Conservation (phyloP, 352 stramenopile species). For the Globisporangium camurandrum region DNA sequence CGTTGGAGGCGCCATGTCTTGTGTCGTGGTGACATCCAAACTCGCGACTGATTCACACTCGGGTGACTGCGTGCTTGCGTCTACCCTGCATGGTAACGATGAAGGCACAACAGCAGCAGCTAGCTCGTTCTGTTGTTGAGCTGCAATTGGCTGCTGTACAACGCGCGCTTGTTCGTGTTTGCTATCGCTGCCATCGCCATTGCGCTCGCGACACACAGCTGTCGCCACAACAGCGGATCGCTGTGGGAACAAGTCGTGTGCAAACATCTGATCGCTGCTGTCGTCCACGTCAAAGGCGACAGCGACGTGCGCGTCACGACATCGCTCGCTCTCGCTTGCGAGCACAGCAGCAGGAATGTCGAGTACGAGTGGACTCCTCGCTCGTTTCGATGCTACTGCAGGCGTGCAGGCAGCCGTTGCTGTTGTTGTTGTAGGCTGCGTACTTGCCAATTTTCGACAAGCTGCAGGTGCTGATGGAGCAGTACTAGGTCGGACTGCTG, state of each 20-base stretch:
- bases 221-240: neutral
- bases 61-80: neutral
- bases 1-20: neutral
- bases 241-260: constrained; percentile 12
- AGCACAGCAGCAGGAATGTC: constrained; percentile 19
- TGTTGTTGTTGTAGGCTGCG: neutral
- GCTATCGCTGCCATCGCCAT: neutral
- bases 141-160: neutral
- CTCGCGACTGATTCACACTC: neutral
- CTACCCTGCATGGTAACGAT: neutral
- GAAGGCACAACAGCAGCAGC: no score
- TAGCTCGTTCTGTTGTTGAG: no score
- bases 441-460: no score
- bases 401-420: neutral
- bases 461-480: no score
- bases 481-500: no score
- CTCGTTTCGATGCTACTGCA: neutral
- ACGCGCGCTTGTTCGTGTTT: neutral
- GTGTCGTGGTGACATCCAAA: no score
- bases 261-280: constrained; percentile 1
- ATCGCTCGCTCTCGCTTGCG: constrained; percentile 3
- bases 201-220: no score
- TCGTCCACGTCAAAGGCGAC: neutral
- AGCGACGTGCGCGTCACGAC: neutral
- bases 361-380: constrained; percentile 7